Percentiles rank a stretch among this genome's conserved stretches.
Evolutionary conservation across 371 early-diverging fungal species (phyloP).

Genomic region (Apophysomyces ossiformis): DNA sequence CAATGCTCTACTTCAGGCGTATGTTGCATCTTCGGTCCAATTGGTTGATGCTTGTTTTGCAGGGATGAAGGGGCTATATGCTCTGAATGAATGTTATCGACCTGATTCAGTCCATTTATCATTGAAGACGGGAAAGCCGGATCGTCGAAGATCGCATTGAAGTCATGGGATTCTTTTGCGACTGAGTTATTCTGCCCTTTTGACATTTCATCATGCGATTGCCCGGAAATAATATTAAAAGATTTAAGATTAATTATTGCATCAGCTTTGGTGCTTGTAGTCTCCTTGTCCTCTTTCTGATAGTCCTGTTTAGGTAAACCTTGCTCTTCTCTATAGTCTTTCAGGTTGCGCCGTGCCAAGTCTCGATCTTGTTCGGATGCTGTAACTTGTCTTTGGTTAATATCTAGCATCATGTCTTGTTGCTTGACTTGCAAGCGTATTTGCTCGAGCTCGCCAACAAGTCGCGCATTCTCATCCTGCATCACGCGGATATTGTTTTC

Average conservation of each 20-base stretch:
- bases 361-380: constrained; percentile 44
- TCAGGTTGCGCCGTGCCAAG: constrained; percentile 28
- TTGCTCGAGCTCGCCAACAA: constrained; percentile 31
- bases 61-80: background rate
- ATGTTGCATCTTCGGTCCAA: background rate
- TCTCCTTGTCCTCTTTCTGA: constrained; percentile 2
- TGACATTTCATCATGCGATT: background rate
- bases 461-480: constrained; percentile 39
- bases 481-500: constrained; percentile 38
- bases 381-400: constrained; percentile 38
- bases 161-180: background rate
- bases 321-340: constrained; percentile 31
- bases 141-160: constrained; percentile 3
- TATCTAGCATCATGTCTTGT: constrained; percentile 44
- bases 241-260: background rate
- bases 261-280: background rate
- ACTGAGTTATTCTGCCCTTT: background rate
- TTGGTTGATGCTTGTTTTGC: background rate
- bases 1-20: background rate
- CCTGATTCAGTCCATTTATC: background rate
- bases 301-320: constrained; percentile 17
- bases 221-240: background rate
- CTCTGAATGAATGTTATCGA: background rate
- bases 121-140: background rate
- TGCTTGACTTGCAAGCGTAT: constrained; percentile 34